Conservation (phyloP, 148 eudicot species). For the Bassia scoparia region DNA sequence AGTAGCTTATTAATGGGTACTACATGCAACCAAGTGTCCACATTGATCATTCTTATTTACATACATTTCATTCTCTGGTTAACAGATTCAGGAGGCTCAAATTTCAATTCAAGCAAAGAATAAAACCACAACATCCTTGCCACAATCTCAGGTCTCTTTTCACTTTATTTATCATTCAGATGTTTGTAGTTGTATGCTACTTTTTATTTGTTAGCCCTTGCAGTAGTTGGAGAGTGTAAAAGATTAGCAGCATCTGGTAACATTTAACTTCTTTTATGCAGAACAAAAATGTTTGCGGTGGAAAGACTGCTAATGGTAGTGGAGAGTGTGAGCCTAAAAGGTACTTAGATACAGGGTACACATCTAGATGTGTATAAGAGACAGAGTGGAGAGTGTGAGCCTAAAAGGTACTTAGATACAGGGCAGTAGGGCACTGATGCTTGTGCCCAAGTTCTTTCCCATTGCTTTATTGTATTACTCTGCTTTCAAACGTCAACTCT, state of each 20-base stretch:
- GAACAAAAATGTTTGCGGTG: not conserved
- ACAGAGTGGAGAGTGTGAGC: conserved; percentile 8
- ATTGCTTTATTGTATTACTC: not conserved
- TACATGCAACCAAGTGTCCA: not conserved
- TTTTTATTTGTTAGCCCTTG: not conserved
- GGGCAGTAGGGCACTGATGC: no score
- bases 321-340: conserved; percentile 11
- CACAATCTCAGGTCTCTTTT: conserved; percentile 44
- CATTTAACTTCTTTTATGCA: conserved; percentile 9
- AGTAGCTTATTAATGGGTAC: conserved; percentile 26
- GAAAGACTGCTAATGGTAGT: conserved; percentile 5
- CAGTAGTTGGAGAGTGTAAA: not conserved
- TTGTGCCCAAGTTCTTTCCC: no score
- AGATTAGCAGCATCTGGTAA: not conserved
- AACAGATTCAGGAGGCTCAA: conserved; percentile 39
- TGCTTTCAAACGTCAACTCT: not conserved
- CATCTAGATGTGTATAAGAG: no score
- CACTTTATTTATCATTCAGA: not conserved
- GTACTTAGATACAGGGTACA: no score
- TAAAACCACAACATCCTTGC: conserved; percentile 34
- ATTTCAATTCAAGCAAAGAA: conserved; percentile 21
- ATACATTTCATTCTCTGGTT: not conserved
- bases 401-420: conserved; percentile 19
- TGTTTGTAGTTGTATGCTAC: no score
- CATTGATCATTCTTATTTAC: not conserved